Evolutionary conservation across 371 early-diverging fungal species (phyloP), one percentile per base, ranked within the genome.

Genomic region (Phascolomyces articulosus): DNA sequence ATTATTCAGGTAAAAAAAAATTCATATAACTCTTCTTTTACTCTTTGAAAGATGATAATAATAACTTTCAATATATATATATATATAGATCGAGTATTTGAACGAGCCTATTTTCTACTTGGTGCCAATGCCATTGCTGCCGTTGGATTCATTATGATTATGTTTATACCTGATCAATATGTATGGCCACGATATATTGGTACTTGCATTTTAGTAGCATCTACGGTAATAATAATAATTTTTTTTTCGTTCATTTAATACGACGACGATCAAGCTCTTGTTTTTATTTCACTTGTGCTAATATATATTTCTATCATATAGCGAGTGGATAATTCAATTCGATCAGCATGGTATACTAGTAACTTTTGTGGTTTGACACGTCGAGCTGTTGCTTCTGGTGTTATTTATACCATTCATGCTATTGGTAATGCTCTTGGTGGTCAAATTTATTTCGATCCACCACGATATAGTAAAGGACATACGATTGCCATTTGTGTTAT

Each of bases 291-390:
- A n/a, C n/a, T n/a, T n/a, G n/a, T n/a, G n/a, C n/a, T n/a, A n/a
- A 34, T 34, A 9, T 6, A 6, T 31, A 31, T 31, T 31, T 6
- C 9, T 31, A 31, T 31, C 16, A 3, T 44, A 6, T 31, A 58
- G 58, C 72, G 75, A 53, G 73, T 73, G 1, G 65, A 75, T 40
- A 69, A 68, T 0, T 40, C 76, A 8, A 40, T 79, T 34, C 64
- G 73, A 40, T 62, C 68, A 11, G 71, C 76, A n/a, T 79, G 80
- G 80, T 68, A 73, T 40, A 62, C 61, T n/a, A 79, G 76, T 62
- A 79, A 71, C 23, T 57, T 57, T 44, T 44, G 18, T 44, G 29
- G 29, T 4, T 20, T 55, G 15, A 55, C 55, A 28, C 27, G 55
- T 28, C 55, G 55, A 1, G 55, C 55, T 16, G 31, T 55, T 27